These are phyloP conservation scores for Puccinia polysora DNA, from an alignment of 1,284 basidiomycete species.

Conservation along the genomic window DNA sequence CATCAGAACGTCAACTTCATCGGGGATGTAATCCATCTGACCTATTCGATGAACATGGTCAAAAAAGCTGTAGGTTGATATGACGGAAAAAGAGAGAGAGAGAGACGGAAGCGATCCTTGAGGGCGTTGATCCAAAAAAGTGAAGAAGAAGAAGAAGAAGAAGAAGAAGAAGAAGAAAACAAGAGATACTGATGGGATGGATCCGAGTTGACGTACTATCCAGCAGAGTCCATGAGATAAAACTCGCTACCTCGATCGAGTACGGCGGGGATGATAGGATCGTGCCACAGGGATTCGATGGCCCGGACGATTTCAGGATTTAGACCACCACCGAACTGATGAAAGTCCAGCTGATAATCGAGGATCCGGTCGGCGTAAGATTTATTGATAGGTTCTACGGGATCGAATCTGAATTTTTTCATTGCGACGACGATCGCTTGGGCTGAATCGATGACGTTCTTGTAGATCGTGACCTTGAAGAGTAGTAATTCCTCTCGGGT, in stretches of 20 bases:
- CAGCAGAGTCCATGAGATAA: constrained; percentile 92
- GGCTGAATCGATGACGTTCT: constrained; percentile 74
- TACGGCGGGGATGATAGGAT: constrained; percentile 77
- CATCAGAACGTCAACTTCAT: constrained; percentile 79
- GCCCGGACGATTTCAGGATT: constrained; percentile 61
- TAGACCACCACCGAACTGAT: constrained; percentile 52
- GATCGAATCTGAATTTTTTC: constrained; percentile 81
- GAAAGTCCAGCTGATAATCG: constrained; percentile 56
- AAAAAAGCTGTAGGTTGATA: constrained; percentile 67
- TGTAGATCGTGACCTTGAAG: constrained; percentile 68
- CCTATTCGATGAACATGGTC: constrained; percentile 76
- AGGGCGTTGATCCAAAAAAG: too few relatives aligned
- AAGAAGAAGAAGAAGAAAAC: constrained; percentile 49
- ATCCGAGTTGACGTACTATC: constrained; percentile 72
- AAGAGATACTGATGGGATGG: constrained; percentile 21
- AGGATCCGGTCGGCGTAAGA: constrained; percentile 59
- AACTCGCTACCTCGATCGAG: constrained; percentile 85
- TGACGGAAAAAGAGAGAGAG: background rate
- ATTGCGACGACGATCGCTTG: constrained; percentile 84
- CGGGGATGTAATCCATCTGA: constrained; percentile 72
- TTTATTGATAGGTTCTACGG: constrained; percentile 68
- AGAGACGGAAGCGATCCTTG: background rate
- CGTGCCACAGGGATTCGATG: constrained; percentile 80
- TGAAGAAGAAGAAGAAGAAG: background rate
- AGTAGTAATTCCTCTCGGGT: constrained; percentile 70